Evolutionary conservation across 169 alveolate species (phyloP).

Genomic region (Perkinsus olseni): DNA sequence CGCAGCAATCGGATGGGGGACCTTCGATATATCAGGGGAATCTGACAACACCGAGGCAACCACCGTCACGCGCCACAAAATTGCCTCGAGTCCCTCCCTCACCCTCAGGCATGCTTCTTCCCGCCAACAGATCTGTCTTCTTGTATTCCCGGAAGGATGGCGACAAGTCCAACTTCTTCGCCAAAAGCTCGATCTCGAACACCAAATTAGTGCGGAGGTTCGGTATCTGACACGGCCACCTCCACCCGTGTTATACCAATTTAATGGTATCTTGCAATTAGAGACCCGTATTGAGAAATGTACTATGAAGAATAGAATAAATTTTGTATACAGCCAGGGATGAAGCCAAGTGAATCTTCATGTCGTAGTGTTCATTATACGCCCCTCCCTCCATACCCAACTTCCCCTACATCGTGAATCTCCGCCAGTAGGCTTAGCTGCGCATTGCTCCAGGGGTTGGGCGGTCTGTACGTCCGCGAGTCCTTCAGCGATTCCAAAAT

Average conservation of each 20-base stretch:
- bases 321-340: no score
- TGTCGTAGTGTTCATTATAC: no score
- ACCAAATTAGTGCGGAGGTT: conserved; percentile 63
- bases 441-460: conserved; percentile 88
- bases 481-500: conserved; percentile 53
- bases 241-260: no score
- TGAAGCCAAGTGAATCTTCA: no score
- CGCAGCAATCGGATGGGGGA: background rate
- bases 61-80: background rate
- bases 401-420: conserved; percentile 47
- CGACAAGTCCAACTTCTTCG: conserved; percentile 55
- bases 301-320: no score
- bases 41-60: background rate
- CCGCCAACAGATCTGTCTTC: background rate
- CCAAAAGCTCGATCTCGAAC: conserved; percentile 78
- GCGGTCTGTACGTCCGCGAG: conserved; percentile 70
- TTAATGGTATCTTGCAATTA: no score
- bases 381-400: no score
- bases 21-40: background rate
- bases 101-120: background rate
- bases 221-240: conserved; percentile 26
- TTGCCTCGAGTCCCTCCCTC: background rate
- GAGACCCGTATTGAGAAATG: no score
- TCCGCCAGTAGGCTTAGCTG: conserved; percentile 66
- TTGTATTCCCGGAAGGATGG: background rate